A percentile compares a stretch with the other conserved stretches of the same genome.
These are phyloP conservation scores for Penicillium flavigenum DNA, from an alignment of 495 filamentous ascomycete genomes.

Conservation along the genomic window DNA sequence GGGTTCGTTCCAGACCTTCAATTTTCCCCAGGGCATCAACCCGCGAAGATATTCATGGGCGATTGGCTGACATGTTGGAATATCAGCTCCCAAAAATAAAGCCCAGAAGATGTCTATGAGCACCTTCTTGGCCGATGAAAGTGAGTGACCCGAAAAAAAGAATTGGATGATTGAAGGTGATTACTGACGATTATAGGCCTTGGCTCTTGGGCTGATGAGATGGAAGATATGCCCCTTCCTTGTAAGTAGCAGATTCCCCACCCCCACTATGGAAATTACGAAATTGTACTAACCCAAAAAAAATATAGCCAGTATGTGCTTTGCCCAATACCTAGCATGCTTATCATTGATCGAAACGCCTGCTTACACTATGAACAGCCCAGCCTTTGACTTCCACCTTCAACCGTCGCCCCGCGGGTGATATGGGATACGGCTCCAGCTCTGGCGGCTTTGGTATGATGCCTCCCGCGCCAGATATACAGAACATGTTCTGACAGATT, in stretches of 20 bases:
- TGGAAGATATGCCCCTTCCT: slow-evolving; percentile 77
- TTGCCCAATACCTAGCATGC: slow-evolving; percentile 6
- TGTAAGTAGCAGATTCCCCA: slow-evolving; percentile 52
- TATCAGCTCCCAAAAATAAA: slow-evolving; percentile 67
- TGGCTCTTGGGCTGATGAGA: slow-evolving; percentile 98
- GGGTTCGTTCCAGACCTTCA: slow-evolving; percentile 60
- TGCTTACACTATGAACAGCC: slow-evolving; percentile 26
- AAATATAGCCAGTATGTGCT: slow-evolving; percentile 41
- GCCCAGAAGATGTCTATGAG: slow-evolving; percentile 92
- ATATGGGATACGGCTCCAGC: slow-evolving; percentile 46
- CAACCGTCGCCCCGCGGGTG: slow-evolving; percentile 47
- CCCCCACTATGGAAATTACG: slow-evolving; percentile 14
- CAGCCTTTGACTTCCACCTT: slow-evolving; percentile 39
- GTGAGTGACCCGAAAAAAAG: slow-evolving; percentile 51
- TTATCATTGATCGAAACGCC: slow-evolving; percentile 6
- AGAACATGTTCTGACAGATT: slow-evolving; percentile 19
- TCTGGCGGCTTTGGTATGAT: slow-evolving; percentile 27
- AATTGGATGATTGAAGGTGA: slow-evolving; percentile 15
- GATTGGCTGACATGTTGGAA: slow-evolving; percentile 20
- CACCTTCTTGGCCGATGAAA: slow-evolving; percentile 82
- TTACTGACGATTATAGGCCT: slow-evolving; percentile 62
- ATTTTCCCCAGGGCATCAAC: not conserved
- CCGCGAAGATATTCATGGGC: slow-evolving; percentile 15
- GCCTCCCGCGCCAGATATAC: not conserved
- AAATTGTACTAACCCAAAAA: slow-evolving; percentile 20